Percentiles rank a stretch among this genome's conserved stretches.
These are phyloP conservation scores for Kappamyces sp. DNA, from an alignment of 192 early-diverging fungal genomes.

Conservation along the genomic window DNA sequence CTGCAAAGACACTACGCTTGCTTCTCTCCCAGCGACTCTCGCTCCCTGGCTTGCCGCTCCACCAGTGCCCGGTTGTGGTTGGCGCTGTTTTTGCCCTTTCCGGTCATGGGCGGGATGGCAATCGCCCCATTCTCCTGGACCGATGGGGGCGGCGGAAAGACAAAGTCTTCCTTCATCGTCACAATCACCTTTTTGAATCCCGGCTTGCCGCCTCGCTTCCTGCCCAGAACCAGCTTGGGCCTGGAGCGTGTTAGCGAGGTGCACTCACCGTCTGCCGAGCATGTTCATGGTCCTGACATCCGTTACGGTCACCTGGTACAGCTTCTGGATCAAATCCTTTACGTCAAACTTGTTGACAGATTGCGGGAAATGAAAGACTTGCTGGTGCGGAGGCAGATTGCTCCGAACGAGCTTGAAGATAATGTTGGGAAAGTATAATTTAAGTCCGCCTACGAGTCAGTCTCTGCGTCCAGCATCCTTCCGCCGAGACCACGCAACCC, in stretches of 20 bases:
- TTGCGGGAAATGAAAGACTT: conserved; percentile 85
- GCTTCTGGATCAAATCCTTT: conserved; percentile 70
- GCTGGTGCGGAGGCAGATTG: conserved; percentile 77
- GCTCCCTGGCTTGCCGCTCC: not conserved
- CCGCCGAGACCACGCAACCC: not conserved
- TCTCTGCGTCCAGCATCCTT: not conserved
- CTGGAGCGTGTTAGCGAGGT: conserved; percentile 27
- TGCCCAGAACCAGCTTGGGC: conserved; percentile 19
- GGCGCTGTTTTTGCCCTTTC: conserved; percentile 12
- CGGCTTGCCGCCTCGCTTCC: not conserved
- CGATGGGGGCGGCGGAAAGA: conserved; percentile 46
- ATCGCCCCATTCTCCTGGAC: conserved; percentile 20
- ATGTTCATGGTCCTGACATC: conserved; percentile 91
- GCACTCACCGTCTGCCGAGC: conserved; percentile 44
- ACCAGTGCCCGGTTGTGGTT: conserved; percentile 18
- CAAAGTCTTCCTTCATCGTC: conserved; percentile 60
- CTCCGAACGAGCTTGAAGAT: conserved; percentile 74
- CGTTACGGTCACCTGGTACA: conserved; percentile 75
- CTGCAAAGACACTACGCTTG: not conserved
- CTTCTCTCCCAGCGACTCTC: not conserved
- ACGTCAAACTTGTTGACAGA: conserved; percentile 93
- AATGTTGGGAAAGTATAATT: conserved; percentile 84
- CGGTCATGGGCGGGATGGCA: conserved; percentile 15
- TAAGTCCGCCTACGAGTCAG: conserved; percentile 19
- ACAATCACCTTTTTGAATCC: conserved; percentile 65